Conservation (phyloP, 1,284 basidiomycete species). For the Cystobasidiaceae sp. region DNA sequence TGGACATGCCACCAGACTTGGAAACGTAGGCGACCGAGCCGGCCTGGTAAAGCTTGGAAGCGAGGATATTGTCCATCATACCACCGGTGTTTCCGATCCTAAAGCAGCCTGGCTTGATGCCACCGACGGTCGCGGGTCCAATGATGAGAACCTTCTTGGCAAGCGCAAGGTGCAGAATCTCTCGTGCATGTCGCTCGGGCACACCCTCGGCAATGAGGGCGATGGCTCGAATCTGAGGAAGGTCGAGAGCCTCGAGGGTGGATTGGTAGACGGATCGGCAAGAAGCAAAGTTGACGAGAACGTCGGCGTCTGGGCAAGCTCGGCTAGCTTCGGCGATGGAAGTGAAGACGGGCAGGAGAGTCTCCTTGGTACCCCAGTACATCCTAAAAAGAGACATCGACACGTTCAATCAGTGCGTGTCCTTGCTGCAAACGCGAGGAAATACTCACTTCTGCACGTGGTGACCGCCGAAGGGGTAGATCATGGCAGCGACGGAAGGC, state of each 20-base stretch:
- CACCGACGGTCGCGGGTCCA: conserved; percentile 96
- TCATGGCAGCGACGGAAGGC: conserved; percentile 98
- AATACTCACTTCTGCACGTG: conserved; percentile 80
- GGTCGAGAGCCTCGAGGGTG: conserved; percentile 80
- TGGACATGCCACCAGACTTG: conserved; percentile 99
- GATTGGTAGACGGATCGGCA: conserved; percentile 91
- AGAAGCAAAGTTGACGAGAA: conserved; percentile 97
- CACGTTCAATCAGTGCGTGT: background rate
- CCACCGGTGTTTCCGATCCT: conserved; percentile 98
- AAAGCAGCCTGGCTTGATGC: conserved; percentile 99
- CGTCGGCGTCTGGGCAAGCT: conserved; percentile 96
- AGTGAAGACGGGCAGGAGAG: conserved; percentile 94
- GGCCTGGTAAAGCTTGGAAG: conserved; percentile 96
- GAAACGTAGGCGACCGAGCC: conserved; percentile 98
- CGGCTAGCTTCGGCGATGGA: conserved; percentile 82
- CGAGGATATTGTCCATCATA: conserved; percentile 99
- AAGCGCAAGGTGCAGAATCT: conserved; percentile 85
- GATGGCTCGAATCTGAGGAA: conserved; percentile 67
- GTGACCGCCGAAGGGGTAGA: conserved; percentile 99
- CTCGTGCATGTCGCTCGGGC: conserved; percentile 92
- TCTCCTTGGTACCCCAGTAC: conserved; percentile 99
- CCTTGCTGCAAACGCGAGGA: conserved; percentile 52
- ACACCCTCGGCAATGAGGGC: conserved; percentile 98
- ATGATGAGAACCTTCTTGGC: conserved; percentile 89
- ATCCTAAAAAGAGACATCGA: conserved; percentile 10